phyloP scores from a whole-genome alignment of 192 early-diverging fungal genomes.

The Haplosporangium gracile region DNA sequence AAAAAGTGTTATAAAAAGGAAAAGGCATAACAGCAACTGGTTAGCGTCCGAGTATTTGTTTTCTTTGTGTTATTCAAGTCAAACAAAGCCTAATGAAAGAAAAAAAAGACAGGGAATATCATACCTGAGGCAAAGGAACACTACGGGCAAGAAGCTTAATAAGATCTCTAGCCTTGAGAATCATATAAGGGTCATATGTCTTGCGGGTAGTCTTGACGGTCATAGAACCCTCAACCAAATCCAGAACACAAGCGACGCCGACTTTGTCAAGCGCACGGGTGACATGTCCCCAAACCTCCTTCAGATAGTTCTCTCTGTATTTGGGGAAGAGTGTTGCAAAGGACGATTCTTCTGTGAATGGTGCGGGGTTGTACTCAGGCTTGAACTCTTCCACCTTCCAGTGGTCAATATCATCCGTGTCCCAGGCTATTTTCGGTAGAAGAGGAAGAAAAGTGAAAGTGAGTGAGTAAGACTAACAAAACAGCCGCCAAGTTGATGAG shows the following conservation, averaged over 20 bases:
- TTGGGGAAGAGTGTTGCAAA: conserved; percentile 99
- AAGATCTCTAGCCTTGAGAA: conserved; percentile 94
- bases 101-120: not conserved
- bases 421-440: conserved; percentile 72
- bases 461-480: not conserved
- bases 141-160: conserved; percentile 95
- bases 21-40: no score
- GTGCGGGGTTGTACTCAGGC: conserved; percentile 73
- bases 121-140: conserved; percentile 92
- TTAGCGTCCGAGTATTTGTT: not conserved
- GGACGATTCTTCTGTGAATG: conserved; percentile 94
- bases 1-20: not conserved
- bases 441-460: not conserved
- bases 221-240: conserved; percentile 98
- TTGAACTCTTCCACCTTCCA: conserved; percentile 94
- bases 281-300: conserved; percentile 92
- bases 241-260: conserved; percentile 90
- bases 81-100: not conserved
- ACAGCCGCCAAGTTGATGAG: not conserved
- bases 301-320: conserved; percentile 96
- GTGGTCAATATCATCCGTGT: conserved; percentile 93
- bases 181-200: conserved; percentile 94
- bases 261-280: conserved; percentile 83
- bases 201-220: conserved; percentile 97
- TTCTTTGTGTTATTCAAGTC: not conserved